Conservation (phyloP, 2,329 filamentous ascomycete genomes). For the Pseudopithomyces chartarum region DNA sequence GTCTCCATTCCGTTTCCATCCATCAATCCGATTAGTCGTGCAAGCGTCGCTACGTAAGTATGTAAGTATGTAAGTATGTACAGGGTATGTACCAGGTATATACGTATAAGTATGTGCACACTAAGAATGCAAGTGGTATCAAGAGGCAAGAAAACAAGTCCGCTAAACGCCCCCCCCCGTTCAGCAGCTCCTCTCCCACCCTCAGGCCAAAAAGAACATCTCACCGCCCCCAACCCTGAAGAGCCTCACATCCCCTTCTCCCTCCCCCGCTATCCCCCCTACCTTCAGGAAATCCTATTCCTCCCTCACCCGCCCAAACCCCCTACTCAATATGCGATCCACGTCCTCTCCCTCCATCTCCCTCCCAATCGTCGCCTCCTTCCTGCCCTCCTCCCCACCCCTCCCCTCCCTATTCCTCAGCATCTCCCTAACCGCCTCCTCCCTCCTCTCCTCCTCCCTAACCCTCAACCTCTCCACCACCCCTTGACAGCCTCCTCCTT, state of each 20-base stretch:
- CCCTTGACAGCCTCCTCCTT: constrained; percentile 21
- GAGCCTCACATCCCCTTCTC: too few species aligned
- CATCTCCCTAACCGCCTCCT: constrained; percentile 40
- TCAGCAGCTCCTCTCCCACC: too few species aligned
- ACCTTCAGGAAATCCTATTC: background rate
- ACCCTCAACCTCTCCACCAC: constrained; percentile 20
- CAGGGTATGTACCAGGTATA: too few species aligned
- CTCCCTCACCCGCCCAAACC: constrained; percentile 14
- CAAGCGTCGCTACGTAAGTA: too few species aligned
- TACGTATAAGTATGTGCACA: too few species aligned
- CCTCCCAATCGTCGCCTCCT: background rate
- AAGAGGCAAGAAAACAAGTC: too few species aligned
- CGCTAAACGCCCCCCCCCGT: background rate
- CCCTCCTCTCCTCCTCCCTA: constrained; percentile 35
- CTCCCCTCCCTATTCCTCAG: constrained; percentile 27
- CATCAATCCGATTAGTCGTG: too few species aligned
- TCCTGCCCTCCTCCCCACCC: background rate
- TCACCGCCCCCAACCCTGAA: background rate
- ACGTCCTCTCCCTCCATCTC: constrained; percentile 22
- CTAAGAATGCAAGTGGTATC: too few species aligned
- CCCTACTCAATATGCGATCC: constrained; percentile 17
- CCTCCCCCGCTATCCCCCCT: background rate
- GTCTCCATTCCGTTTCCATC: too few species aligned
- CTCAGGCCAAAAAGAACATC: background rate
- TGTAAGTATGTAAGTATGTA: too few species aligned